Base-by-base conservation (phyloP, 495 filamentous ascomycete species). In the Penicillium parvum region DNA sequence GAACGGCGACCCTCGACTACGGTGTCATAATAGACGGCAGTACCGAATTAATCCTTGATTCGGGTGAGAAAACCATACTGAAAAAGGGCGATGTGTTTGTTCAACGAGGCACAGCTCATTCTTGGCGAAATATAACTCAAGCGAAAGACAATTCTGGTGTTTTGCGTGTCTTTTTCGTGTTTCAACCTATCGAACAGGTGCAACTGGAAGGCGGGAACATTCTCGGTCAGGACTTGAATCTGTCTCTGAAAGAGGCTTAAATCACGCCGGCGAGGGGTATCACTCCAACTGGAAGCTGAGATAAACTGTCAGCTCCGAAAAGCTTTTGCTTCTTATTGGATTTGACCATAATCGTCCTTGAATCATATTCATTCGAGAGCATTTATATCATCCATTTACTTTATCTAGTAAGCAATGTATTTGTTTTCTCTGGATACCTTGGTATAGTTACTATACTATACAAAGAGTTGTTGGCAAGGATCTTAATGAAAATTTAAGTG, bases 91-190 rank as follows among this genome's bases (percentile, higher is more conserved):
- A 88, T 53, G 65, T 84, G 9, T 71, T 71, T 12, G 73, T 86
- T 22, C 83, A 87, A 65, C 55, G 84, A 40, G 82, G 69, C 1
- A 86, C 82, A 3, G 81, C 78, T 63, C 84, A 88, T 57, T 67
- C 72, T 26, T 85, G 81, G 81, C 69, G 68, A 17, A 85, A 84
- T 49, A 19, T 40, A 5, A 52, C 49, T 16, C 27, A 38, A 47
- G 29, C 33, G 37, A 25, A 47, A 7, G 47, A 54, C 17, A 50
- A 54, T 16, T 33, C 32, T 47, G 48, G 48, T 42, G 15, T 51
- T 47, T 50, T 54, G 36, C 48, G 48, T 38, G 43, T 51, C 43
- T 51, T 51, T 32, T 51, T 51, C 32, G 48, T 47, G 16, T 51
- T 51, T 51, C 48, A 51, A 28, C 51, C 51, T 39, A 50, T 54